A percentile compares a stretch with the other conserved stretches of the same genome.
phyloP scores from a whole-genome alignment of 495 filamentous ascomycete genomes.

The Penicillium flavigenum region DNA sequence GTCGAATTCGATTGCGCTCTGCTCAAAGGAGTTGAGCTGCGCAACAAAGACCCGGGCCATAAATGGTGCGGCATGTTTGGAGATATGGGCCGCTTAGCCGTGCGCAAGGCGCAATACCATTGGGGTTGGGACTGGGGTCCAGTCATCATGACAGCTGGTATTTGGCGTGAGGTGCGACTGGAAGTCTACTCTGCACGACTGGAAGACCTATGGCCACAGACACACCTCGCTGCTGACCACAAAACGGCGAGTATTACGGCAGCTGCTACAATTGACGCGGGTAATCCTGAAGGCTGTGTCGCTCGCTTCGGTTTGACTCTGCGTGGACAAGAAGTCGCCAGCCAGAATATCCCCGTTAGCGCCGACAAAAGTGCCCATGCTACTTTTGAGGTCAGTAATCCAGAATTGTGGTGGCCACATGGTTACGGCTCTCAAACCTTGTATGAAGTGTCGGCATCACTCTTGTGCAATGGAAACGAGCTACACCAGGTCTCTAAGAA shows the following conservation, averaged over 20 bases:
- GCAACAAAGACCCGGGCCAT: slow-evolving; percentile 47
- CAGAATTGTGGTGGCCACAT: slow-evolving; percentile 77
- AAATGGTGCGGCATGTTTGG: slow-evolving; percentile 63
- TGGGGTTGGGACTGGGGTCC: slow-evolving; percentile 93
- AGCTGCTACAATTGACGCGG: not conserved
- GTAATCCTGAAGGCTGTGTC: not conserved
- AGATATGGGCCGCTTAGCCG: slow-evolving; percentile 67
- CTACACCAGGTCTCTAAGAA: slow-evolving; percentile 59
- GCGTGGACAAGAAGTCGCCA: slow-evolving; percentile 51
- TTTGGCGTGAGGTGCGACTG: slow-evolving; percentile 24
- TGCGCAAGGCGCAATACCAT: slow-evolving; percentile 84
- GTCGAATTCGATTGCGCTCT: slow-evolving; percentile 56
- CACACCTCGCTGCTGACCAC: slow-evolving; percentile 22
- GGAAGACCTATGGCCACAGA: not conserved
- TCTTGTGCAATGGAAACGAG: slow-evolving; percentile 44
- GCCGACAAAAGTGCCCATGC: slow-evolving; percentile 48
- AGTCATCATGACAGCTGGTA: slow-evolving; percentile 25
- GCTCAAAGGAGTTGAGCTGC: slow-evolving; percentile 47
- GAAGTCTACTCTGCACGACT: not conserved
- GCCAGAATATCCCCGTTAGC: slow-evolving; percentile 48
- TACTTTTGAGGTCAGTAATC: slow-evolving; percentile 57
- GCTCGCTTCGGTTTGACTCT: slow-evolving; percentile 23
- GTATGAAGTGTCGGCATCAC: slow-evolving; percentile 62
- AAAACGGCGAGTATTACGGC: slow-evolving; percentile 22
- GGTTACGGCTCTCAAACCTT: slow-evolving; percentile 76